Base-by-base conservation (phyloP, 371 early-diverging fungal species). In the Rhizopus sp. region DNA sequence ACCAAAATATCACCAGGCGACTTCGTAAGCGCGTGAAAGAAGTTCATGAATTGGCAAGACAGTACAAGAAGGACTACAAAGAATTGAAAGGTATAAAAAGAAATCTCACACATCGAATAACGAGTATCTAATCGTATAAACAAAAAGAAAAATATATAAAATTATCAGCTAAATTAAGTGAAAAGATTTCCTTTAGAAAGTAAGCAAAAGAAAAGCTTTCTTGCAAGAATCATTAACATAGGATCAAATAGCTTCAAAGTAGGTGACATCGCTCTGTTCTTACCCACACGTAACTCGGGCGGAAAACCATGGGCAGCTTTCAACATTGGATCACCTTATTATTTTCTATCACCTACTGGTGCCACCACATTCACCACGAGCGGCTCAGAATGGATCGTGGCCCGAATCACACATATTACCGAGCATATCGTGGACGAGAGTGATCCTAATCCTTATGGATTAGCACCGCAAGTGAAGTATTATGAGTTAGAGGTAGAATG, bases 261-360 rank as follows among this genome's bases (percentile, higher is more conserved):
- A 7, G 84, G 86, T 15, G 91, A 91, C 56, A 65, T 92, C 23
- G 88, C 85, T 8, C 63, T 92, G 13, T 90, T 92, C 59, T 69
- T 90, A 15, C 93, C 93, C 0, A 88, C 90, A 5, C 72, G 88
- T 6, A 86, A 90, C 55, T 83, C 86, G 0, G 73, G 78, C 33
- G 84, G 86, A n/a, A 85, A 80, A 38, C 81, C 88, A 0, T 92
- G 92, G 91, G 88, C 88, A 0, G 92, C 92, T 0, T 92, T 92
- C 73, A 89, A 92, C 48, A 83, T 90, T 62, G 83, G 84, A 56
- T 75, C 85, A 2, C 92, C 92, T 4, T 85, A 92, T 62, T 87
- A 85, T 60, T 92, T 89, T 61, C 68, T 92, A 67, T 72, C 78
- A 29, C 68, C 77, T 39, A 78, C 82, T 0, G 82, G 77, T 0